These are phyloP conservation scores for Stagonosporopsis cucurbitacearum DNA, from an alignment of 2,329 filamentous ascomycete genomes.

Conservation along the genomic window DNA sequence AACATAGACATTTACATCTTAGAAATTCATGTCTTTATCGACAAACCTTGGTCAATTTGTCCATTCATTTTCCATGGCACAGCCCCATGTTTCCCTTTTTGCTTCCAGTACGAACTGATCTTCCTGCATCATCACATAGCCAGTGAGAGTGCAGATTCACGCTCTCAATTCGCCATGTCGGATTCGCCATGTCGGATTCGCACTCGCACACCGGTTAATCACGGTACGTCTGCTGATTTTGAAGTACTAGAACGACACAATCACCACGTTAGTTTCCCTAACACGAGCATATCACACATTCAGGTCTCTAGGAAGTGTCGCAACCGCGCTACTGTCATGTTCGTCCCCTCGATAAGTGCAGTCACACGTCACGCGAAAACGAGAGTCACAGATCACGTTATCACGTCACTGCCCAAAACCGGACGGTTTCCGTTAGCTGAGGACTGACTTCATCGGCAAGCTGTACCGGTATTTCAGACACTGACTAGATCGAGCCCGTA, in stretches of 20 bases:
- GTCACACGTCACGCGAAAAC: neutral
- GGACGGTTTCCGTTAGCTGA: neutral
- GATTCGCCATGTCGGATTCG: neutral
- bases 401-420: neutral
- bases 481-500: neutral
- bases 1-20: conserved; percentile 4
- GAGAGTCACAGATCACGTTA: neutral
- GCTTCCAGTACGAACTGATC: no score
- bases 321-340: neutral
- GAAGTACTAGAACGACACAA: neutral
- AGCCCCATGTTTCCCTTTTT: neutral
- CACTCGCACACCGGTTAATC: neutral
- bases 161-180: no score
- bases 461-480: neutral
- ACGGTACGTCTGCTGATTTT: neutral
- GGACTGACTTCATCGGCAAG: neutral
- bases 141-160: no score
- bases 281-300: neutral
- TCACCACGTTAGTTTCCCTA: neutral
- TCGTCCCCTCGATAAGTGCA: neutral
- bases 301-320: neutral
- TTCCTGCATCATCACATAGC: no score
- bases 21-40: conserved; percentile 2
- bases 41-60: no score
- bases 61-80: neutral